A percentile compares a stretch with the other conserved stretches of the same genome.
phyloP scores from a whole-genome alignment of 768 basidiomycete species.

The Mycena filopes region DNA sequence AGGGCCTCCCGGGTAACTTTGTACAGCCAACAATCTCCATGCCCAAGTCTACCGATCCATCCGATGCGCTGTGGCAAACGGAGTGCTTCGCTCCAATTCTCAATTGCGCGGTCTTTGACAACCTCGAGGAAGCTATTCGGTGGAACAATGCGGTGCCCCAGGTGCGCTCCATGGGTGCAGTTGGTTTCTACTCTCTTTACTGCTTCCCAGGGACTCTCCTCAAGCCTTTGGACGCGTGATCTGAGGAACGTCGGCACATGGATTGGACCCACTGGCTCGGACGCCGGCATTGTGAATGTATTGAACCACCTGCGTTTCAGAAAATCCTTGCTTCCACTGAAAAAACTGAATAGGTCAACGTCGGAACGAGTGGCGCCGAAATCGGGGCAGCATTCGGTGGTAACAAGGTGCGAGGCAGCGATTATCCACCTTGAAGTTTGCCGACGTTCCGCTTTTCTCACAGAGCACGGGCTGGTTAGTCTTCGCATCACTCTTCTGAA shows the following conservation, averaged over 20 bases:
- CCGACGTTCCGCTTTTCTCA: slow-evolving; percentile 24
- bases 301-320: slow-evolving; percentile 40
- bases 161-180: slow-evolving; percentile 44
- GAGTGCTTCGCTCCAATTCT: slow-evolving; percentile 93
- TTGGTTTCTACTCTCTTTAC: slow-evolving; percentile 17
- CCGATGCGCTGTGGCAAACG: slow-evolving; percentile 74
- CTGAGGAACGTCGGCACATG: slow-evolving; percentile 88
- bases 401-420: slow-evolving; percentile 74
- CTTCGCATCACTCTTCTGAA: slow-evolving; percentile 33
- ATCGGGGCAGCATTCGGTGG: slow-evolving; percentile 91
- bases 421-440: slow-evolving; percentile 27
- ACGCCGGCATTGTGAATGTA: slow-evolving; percentile 93
- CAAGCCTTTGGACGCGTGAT: slow-evolving; percentile 91
- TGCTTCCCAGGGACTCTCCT: slow-evolving; percentile 76
- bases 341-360: slow-evolving; percentile 57
- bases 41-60: slow-evolving; percentile 65
- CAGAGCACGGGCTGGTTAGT: slow-evolving; percentile 88
- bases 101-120: slow-evolving; percentile 87
- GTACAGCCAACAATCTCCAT: slow-evolving; percentile 89
- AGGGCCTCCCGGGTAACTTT: slow-evolving; percentile 79
- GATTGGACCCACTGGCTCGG: slow-evolving; percentile 91
- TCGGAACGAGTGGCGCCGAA: slow-evolving; percentile 69
- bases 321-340: slow-evolving; percentile 22
- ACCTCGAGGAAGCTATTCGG: slow-evolving; percentile 85
- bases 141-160: slow-evolving; percentile 94